Percentiles rank a stretch among this genome's conserved stretches.
These are phyloP conservation scores for Nannizzia gypsea DNA, from an alignment of 2,329 filamentous ascomycete genomes.

Conservation along the genomic window DNA sequence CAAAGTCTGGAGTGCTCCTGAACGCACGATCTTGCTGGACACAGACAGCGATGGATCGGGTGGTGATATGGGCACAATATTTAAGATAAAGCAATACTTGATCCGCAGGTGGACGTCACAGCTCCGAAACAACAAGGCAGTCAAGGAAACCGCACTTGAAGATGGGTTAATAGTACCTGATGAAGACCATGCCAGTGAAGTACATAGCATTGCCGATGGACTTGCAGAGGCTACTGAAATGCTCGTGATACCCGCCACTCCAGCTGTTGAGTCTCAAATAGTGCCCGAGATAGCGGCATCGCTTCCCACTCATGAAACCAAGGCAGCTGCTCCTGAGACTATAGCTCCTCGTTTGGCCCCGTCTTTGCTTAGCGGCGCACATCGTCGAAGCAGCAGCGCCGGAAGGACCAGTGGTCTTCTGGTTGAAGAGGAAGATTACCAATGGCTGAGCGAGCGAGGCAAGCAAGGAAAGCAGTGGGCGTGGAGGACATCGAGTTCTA, in stretches of 20 bases:
- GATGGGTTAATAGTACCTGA: slow-evolving; percentile 10
- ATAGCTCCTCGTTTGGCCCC: neutral
- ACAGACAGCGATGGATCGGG: slow-evolving; percentile 14
- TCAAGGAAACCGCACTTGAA: slow-evolving; percentile 11
- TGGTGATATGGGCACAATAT: slow-evolving; percentile 28
- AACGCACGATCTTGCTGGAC: slow-evolving; percentile 29
- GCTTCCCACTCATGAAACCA: neutral
- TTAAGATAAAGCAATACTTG: slow-evolving; percentile 29
- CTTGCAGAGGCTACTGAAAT: slow-evolving; percentile 16
- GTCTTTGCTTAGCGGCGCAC: slow-evolving; percentile 5
- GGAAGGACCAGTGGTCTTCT: slow-evolving; percentile 15
- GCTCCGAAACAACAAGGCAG: slow-evolving; percentile 15
- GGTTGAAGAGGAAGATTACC: slow-evolving; percentile 20
- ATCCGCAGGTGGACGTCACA: slow-evolving; percentile 32
- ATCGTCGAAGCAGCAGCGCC: slow-evolving; percentile 14
- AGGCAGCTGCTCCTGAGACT: slow-evolving; percentile 4
- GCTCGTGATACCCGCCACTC: slow-evolving; percentile 13
- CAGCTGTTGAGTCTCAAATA: slow-evolving; percentile 6
- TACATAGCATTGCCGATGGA: slow-evolving; percentile 13
- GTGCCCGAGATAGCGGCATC: neutral
- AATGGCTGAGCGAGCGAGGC: slow-evolving; percentile 17
- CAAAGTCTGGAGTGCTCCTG: slow-evolving; percentile 35
- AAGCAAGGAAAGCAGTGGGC: slow-evolving; percentile 17
- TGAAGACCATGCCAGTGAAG: slow-evolving; percentile 10
- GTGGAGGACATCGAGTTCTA: slow-evolving; percentile 10